phyloP scores from a whole-genome alignment of 2,329 filamentous ascomycete genomes.

The Aspergillus fijiensis region DNA sequence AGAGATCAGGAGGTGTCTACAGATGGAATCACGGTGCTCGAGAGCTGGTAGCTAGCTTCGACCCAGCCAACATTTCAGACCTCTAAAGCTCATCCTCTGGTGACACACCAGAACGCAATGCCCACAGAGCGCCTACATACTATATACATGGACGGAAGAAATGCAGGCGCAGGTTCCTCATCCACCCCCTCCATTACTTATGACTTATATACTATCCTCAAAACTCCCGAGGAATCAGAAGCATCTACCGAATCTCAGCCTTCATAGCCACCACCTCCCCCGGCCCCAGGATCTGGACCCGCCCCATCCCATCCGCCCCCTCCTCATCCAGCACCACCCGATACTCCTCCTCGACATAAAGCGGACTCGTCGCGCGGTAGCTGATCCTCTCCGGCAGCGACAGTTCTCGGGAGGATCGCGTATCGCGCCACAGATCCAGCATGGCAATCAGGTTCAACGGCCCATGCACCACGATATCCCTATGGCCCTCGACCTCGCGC shows the following conservation, averaged over 20 bases:
- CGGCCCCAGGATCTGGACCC: constrained; percentile 37
- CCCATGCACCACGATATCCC: constrained; percentile 45
- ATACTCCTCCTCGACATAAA: constrained; percentile 53
- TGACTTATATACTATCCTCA: no score
- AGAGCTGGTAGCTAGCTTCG: no score
- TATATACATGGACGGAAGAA: no score
- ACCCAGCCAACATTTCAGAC: no score
- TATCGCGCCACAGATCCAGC: constrained; percentile 46
- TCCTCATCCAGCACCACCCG: constrained; percentile 42
- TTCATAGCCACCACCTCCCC: constrained; percentile 39
- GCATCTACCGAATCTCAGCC: constrained; percentile 31
- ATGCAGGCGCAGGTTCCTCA: no score
- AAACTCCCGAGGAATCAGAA: no score
- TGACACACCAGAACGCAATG: no score
- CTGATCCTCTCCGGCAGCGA: constrained; percentile 44
- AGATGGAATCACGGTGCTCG: no score
- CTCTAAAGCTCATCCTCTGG: no score
- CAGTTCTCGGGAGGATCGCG: constrained; percentile 15
- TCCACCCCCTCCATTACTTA: no score
- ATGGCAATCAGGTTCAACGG: constrained; percentile 46
- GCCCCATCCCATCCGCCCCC: constrained; percentile 29
- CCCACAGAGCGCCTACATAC: no score
- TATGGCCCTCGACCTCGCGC: constrained; percentile 44
- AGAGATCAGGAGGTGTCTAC: no score
- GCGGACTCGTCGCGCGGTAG: constrained; percentile 51